Base-by-base conservation (phyloP, 1,284 basidiomycete genomes). In the Fomitopsis betulina region DNA sequence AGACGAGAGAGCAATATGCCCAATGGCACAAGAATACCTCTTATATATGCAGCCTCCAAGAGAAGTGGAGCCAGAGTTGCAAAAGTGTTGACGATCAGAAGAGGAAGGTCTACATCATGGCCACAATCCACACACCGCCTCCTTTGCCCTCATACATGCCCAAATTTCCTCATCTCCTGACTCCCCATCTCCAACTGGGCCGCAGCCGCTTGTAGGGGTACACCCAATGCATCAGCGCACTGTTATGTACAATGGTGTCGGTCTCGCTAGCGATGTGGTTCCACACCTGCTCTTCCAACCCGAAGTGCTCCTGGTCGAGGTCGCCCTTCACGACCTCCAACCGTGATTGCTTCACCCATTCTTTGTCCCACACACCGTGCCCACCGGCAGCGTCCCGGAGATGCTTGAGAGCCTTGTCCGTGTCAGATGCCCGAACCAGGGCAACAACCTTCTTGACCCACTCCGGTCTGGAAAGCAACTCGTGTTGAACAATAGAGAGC, bases 171-270 rank as follows among this genome's bases (percentile, higher is more conserved):
- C n/a, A n/a, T n/a, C n/a, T n/a, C n/a, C n/a, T n/a, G n/a, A n/a
- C n/a, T n/a, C n/a, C n/a, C n/a, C n/a, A n/a, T n/a, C n/a, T n/a
- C n/a, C n/a, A n/a, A n/a, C n/a, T n/a, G 0, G 89, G 82, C 17
- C 96, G 90, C 38, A 99, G 82, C 73, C 90, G 94, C 71, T 94
- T 89, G 75, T 99, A 99, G 0, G 96, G 94, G 74, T 98, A 99
- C 2, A 99, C 94, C 97, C 97, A 99, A 71, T 99, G 97, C 15
- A 99, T 97, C 71, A 99, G 76, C 23, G 97, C 97, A 47, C 97
- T 97, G 68, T 99, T 99, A 73, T 99, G 97, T 57, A 99, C 71
- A 32, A 99, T 80, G 1, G 86, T 86, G 70, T 98, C 95, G 0
- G 89, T 86, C 70, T 96, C 90, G 32, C 77, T 70, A 0, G 88